Evolutionary conservation across 2,329 filamentous ascomycete genomes (phyloP).

Genomic region (Furcasterigmium sp.): DNA sequence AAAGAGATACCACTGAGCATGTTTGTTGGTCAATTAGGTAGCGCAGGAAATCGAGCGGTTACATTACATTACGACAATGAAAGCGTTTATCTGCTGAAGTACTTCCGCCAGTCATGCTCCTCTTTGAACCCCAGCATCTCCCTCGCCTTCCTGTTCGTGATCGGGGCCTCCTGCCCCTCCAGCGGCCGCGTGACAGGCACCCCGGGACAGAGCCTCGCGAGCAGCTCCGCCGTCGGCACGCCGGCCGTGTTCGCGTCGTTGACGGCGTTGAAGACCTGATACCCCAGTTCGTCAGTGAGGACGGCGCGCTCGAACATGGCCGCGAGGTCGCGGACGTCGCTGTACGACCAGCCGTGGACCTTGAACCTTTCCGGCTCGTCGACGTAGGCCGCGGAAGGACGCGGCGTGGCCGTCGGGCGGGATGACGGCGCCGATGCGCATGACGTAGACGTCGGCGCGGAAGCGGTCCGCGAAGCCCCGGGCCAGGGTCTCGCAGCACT

Average conservation of each 20-base stretch:
- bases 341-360: constrained; percentile 58
- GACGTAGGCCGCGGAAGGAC: constrained; percentile 47
- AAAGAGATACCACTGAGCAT: too few species aligned
- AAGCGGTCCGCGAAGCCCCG: constrained; percentile 52
- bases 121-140: constrained; percentile 55
- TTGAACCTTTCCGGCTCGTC: constrained; percentile 43
- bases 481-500: constrained; percentile 52
- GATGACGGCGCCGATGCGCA: constrained; percentile 57
- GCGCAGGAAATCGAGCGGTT: too few species aligned
- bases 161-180: constrained; percentile 50
- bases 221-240: constrained; percentile 43
- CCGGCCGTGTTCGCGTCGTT: constrained; percentile 56
- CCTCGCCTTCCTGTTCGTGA: constrained; percentile 55
- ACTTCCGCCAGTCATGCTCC: constrained; percentile 43
- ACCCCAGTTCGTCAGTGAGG: constrained; percentile 49
- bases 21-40: too few species aligned
- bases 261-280: constrained; percentile 60
- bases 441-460: constrained; percentile 51
- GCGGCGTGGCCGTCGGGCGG: constrained; percentile 54
- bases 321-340: constrained; percentile 56
- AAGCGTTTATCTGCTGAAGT: background rate
- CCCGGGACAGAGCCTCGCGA: constrained; percentile 42
- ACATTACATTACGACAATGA: too few species aligned
- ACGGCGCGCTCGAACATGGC: constrained; percentile 54
- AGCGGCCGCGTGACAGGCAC: constrained; percentile 49